phyloP scores from a whole-genome alignment of 192 early-diverging fungal species.

The Mycoemilia scoparia region DNA sequence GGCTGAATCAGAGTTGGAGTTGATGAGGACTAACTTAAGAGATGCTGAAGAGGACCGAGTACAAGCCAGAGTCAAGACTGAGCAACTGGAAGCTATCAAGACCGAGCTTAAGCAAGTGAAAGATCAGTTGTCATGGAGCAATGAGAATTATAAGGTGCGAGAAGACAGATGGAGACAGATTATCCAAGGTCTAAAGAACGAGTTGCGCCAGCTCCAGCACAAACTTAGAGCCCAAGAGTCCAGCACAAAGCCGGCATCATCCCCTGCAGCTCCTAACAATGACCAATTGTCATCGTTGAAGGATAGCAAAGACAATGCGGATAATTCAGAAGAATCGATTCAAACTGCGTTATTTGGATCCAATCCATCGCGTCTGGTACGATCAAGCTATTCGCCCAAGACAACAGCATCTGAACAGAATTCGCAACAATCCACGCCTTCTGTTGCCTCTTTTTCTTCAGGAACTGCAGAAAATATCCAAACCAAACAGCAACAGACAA shows the following conservation, averaged over 20 bases:
- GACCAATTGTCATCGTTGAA: too few species aligned
- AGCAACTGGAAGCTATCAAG: slow-evolving; percentile 21
- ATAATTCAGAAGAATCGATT: too few species aligned
- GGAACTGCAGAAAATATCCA: background rate
- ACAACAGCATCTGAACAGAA: background rate
- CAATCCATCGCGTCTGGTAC: too few species aligned
- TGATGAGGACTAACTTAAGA: slow-evolving; percentile 16
- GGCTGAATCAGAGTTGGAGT: slow-evolving; percentile 24
- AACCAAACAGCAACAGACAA: background rate
- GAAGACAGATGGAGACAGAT: slow-evolving; percentile 29
- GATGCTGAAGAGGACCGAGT: slow-evolving; percentile 11
- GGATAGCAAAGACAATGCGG: too few species aligned
- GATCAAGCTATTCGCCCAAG: too few species aligned
- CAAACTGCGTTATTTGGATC: too few species aligned
- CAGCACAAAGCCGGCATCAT: background rate
- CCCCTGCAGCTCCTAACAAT: background rate
- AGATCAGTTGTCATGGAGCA: slow-evolving; percentile 9
- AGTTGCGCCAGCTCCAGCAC: slow-evolving; percentile 23
- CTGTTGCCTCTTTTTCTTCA: slow-evolving; percentile 1
- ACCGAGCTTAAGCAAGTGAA: slow-evolving; percentile 7
- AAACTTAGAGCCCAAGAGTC: slow-evolving; percentile 2
- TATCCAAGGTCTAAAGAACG: slow-evolving; percentile 27
- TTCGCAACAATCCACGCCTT: background rate
- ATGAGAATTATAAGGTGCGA: slow-evolving; percentile 19
- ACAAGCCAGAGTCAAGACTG: slow-evolving; percentile 14